phyloP scores from a whole-genome alignment of 2,329 filamentous ascomycete species.

The Neoarthrinium moseri region DNA sequence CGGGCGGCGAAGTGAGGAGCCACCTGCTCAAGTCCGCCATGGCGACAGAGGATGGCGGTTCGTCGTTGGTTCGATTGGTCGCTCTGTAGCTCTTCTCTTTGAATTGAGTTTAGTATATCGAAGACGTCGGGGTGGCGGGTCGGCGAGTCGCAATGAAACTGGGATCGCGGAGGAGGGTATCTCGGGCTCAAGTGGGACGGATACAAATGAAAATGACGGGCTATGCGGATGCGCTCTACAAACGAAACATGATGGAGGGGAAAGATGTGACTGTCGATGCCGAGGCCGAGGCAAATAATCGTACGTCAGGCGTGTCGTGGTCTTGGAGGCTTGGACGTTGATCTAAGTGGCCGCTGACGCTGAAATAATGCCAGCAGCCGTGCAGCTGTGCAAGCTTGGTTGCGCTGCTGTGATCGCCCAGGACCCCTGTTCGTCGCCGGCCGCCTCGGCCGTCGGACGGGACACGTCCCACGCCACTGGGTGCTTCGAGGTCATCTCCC shows the following conservation, averaged over 20 bases:
- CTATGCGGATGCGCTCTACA: background rate
- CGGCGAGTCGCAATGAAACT: too few relatives aligned
- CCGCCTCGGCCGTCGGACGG: too few relatives aligned
- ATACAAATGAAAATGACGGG: background rate
- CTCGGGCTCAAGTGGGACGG: too few relatives aligned
- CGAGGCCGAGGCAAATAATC: background rate
- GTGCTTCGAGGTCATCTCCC: too few relatives aligned
- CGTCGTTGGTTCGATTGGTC: background rate
- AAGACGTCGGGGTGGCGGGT: too few relatives aligned
- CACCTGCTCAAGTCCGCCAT: slow-evolving; percentile 50
- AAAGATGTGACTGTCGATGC: background rate
- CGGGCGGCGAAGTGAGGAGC: slow-evolving; percentile 83
- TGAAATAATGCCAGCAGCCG: too few relatives aligned
- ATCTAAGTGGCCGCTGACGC: too few relatives aligned
- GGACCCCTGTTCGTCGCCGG: too few relatives aligned
- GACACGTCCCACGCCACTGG: too few relatives aligned
- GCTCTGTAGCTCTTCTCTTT: background rate
- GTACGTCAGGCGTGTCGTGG: background rate
- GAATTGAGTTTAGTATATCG: background rate
- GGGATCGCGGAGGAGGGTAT: too few relatives aligned
- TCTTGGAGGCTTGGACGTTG: background rate
- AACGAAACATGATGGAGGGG: slow-evolving; percentile 1
- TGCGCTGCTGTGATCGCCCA: too few relatives aligned
- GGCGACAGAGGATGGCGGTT: slow-evolving; percentile 5
- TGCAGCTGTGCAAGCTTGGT: too few relatives aligned